A percentile compares a stretch with the other conserved stretches of the same genome.
Conservation (phyloP, 495 filamentous ascomycete genomes). For the Aspergillus taichungensis region DNA sequence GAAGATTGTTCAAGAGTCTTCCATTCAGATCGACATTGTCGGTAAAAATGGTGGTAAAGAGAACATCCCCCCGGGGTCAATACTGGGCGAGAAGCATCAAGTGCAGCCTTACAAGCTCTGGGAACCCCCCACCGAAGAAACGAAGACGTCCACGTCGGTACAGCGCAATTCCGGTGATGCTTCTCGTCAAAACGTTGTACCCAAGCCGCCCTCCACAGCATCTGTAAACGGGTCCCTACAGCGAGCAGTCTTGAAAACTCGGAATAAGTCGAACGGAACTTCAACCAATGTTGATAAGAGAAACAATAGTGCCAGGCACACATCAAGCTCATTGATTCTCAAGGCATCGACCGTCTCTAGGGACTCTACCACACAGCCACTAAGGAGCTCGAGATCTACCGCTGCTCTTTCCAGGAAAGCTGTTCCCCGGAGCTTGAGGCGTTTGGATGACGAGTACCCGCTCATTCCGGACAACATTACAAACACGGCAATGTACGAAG, state of each 20-base stretch:
- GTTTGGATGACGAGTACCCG: conserved; percentile 37
- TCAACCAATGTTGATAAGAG: background rate
- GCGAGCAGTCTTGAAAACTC: conserved; percentile 5
- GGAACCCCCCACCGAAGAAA: background rate
- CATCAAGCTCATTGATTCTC: conserved; percentile 1
- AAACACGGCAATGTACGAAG: conserved; percentile 53
- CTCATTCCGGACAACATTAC: conserved; percentile 46
- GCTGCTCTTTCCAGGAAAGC: conserved; percentile 11
- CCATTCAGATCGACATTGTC: conserved; percentile 21
- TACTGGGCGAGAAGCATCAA: conserved; percentile 9
- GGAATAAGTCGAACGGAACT: conserved; percentile 6
- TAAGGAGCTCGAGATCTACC: conserved; percentile 14
- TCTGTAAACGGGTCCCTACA: conserved; percentile 1
- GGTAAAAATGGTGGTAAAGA: conserved; percentile 41
- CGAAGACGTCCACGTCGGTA: background rate
- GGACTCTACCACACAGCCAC: conserved; percentile 5
- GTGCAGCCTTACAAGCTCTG: conserved; percentile 3
- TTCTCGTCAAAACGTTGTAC: background rate
- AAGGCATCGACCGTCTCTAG: conserved; percentile 5
- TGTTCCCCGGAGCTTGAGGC: conserved; percentile 5
- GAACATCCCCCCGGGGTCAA: conserved; percentile 34
- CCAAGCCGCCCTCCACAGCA: conserved; percentile 3
- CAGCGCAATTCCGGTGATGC: background rate
- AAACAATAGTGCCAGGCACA: background rate
- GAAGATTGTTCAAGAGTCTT: conserved; percentile 24